A percentile compares a stretch with the other conserved stretches of the same genome.
These are phyloP conservation scores for Hyaloraphidium curvatum DNA, from an alignment of 192 early-diverging fungal species.

Conservation along the genomic window DNA sequence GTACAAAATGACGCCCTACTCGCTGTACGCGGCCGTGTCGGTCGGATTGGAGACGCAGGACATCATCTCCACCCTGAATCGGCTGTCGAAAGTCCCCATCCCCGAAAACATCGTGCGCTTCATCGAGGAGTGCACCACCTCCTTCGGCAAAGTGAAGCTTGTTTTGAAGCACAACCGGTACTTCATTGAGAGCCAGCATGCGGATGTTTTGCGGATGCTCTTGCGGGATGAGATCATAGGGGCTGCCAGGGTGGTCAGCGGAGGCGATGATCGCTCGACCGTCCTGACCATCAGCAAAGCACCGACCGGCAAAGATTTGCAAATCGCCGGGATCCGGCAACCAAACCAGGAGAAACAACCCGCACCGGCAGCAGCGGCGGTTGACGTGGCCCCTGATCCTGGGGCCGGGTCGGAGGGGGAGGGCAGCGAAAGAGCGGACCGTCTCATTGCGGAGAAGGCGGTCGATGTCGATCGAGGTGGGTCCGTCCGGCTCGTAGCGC, in stretches of 20 bases:
- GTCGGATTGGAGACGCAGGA: constrained; percentile 79
- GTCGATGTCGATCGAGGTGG: neutral
- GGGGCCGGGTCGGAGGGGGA: too few species aligned
- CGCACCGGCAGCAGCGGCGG: too few species aligned
- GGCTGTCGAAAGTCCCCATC: constrained; percentile 71
- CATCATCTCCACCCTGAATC: constrained; percentile 78
- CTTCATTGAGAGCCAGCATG: constrained; percentile 77
- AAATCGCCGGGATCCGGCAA: constrained; percentile 38
- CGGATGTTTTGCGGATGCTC: constrained; percentile 57
- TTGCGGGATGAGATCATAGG: constrained; percentile 33
- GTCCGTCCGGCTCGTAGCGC: too few species aligned
- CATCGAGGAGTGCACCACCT: constrained; percentile 62
- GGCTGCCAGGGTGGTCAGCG: neutral
- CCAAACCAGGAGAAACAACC: constrained; percentile 17
- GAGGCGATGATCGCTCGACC: neutral
- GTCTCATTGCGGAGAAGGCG: too few species aligned
- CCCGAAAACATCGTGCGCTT: constrained; percentile 53
- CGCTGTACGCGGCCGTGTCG: constrained; percentile 93
- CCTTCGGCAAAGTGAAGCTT: constrained; percentile 90
- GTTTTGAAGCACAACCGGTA: constrained; percentile 88
- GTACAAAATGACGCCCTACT: constrained; percentile 86
- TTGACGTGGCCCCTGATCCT: too few species aligned
- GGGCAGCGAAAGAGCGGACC: too few species aligned
- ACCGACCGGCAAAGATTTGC: constrained; percentile 44
- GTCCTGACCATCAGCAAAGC: constrained; percentile 30